Percentiles rank a stretch among this genome's conserved stretches.
Conservation (phyloP, 2,329 filamentous ascomycete genomes). For the Fulvia fulva region DNA sequence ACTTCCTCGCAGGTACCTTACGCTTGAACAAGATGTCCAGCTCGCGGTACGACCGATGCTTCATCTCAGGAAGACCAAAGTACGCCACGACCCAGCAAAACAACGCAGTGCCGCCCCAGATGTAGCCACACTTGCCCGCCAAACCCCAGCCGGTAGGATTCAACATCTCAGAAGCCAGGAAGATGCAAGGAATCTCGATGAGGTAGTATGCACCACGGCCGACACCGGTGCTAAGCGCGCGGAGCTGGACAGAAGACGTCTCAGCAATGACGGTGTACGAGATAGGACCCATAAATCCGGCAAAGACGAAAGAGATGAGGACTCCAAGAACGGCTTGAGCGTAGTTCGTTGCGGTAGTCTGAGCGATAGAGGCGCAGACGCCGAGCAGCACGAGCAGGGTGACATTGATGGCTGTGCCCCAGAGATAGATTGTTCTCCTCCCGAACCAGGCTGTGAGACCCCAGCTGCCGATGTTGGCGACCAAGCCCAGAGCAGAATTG, state of each 20-base stretch:
- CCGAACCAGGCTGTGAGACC: constrained; percentile 35
- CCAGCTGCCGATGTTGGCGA: constrained; percentile 25
- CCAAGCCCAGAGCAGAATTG: constrained; percentile 19
- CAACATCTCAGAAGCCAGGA: constrained; percentile 20
- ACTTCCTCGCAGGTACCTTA: constrained; percentile 41
- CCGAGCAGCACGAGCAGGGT: constrained; percentile 26
- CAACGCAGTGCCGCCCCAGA: constrained; percentile 45
- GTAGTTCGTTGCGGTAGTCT: constrained; percentile 30
- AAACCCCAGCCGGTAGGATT: constrained; percentile 34
- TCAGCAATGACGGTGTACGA: constrained; percentile 29
- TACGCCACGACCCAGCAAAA: constrained; percentile 42
- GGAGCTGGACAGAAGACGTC: constrained; percentile 27
- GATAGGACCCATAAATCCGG: constrained; percentile 23
- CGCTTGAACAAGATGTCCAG: constrained; percentile 45
- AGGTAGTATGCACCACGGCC: constrained; percentile 27
- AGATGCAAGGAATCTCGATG: constrained; percentile 24
- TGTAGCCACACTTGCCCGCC: constrained; percentile 46
- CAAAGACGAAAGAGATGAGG: constrained; percentile 40
- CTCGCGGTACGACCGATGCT: constrained; percentile 46
- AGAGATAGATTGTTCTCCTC: constrained; percentile 38
- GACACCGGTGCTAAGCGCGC: constrained; percentile 25
- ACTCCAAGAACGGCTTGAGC: constrained; percentile 48
- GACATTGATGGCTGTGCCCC: constrained; percentile 33
- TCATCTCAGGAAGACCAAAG: constrained; percentile 45
- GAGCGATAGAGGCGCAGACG: constrained; percentile 16